phyloP scores from a whole-genome alignment of 164 flowering plant genomes.

The Dillenia suffruticosa region DNA sequence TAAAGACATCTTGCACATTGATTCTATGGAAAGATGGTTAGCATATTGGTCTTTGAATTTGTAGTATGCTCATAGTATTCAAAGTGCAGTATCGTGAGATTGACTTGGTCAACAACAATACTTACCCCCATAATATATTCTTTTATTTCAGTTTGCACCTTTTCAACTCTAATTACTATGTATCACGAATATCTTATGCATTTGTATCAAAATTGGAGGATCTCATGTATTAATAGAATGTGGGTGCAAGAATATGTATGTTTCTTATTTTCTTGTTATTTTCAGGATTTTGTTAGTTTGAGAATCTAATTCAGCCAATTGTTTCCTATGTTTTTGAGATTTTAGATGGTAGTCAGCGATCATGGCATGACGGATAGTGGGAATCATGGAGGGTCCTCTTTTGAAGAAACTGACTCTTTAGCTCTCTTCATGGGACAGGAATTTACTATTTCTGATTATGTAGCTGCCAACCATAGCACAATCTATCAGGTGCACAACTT shows the following conservation, averaged over 20 bases:
- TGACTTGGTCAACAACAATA: too few relatives aligned
- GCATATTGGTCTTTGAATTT: too few relatives aligned
- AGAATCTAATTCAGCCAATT: neutral
- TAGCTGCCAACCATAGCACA: conserved; percentile 23
- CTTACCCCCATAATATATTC: too few relatives aligned
- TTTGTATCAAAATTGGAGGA: too few relatives aligned
- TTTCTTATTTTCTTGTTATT: neutral
- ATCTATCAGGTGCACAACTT: conserved; percentile 45
- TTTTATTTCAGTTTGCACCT: too few relatives aligned
- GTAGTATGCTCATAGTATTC: too few relatives aligned
- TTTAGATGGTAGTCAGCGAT: conserved; percentile 84
- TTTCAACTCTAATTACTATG: too few relatives aligned
- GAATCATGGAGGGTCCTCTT: conserved; percentile 96
- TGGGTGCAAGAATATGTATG: neutral
- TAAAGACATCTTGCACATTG: too few relatives aligned
- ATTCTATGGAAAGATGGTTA: too few relatives aligned
- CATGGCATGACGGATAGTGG: conserved; percentile 98
- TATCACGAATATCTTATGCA: too few relatives aligned
- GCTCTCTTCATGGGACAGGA: conserved; percentile 61
- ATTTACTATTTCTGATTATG: conserved; percentile 25
- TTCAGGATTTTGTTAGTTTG: neutral
- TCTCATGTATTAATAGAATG: too few relatives aligned
- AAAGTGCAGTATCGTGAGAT: too few relatives aligned
- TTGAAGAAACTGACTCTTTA: conserved; percentile 89
- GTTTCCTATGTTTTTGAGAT: neutral